Base-by-base conservation (phyloP, 768 basidiomycete genomes). In the Termitomyces sp. region DNA sequence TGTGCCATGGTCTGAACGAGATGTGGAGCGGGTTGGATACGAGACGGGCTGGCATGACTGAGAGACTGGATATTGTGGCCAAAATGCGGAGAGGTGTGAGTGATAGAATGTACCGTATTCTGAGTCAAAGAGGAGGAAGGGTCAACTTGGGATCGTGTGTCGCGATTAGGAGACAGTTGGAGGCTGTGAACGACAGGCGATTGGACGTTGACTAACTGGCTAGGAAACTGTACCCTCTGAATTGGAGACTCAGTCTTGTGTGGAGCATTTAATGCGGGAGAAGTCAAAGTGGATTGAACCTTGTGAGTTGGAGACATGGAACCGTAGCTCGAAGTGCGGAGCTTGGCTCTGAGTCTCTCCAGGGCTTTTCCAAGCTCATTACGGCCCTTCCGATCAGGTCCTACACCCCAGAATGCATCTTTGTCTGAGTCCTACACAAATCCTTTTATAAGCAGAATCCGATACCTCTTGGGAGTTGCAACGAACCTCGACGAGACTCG, bases 321-420 rank as follows among this genome's bases (percentile, higher is more conserved):
- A 39, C 16, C 11, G 13, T 24, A 13, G 40, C 4, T 24, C 20
- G 28, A 32, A 44, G 44, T 5, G 68, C 82, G 84, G 57, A 89
- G 73, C 69, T 79, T 81, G 51, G 76, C 73, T 63, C 90, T 78
- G 65, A 91, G 74, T 64, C 87, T 81, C 65, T 84, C 81, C 12
- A 91, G 79, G 12, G 86, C 84, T 69, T 86, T 89, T 45, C 90
- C 90, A 36, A 91, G 82, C 70, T 91, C 88, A 64, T 91, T 91
- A 44, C 84, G 82, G 22, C 90, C 90, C 66, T 78, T 74, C 32
- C 80, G 75, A 70, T 91, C 86, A 42, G 81, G 76, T 6, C 90
- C 90, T 62, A 85, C 72, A n/a, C 90, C 90, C 89, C 90, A 91
- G 72, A 90, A 90, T 44, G 87, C 78, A 70, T 91, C 90, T 64